These are phyloP conservation scores for Entophlyctis luteolus DNA, from an alignment of 192 early-diverging fungal genomes.

Conservation along the genomic window DNA sequence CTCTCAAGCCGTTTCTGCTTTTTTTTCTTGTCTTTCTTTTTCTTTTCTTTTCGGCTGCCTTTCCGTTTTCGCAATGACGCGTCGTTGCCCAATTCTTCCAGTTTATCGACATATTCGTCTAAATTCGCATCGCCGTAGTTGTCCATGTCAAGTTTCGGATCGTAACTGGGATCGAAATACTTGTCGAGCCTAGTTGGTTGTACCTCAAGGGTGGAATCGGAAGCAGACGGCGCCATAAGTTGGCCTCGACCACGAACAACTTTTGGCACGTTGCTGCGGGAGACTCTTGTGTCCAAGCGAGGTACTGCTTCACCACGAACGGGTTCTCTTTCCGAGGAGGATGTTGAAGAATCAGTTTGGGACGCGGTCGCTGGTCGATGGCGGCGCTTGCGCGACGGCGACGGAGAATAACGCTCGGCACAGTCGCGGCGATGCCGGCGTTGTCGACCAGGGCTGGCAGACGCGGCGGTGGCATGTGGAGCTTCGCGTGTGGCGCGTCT, in stretches of 20 bases:
- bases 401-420: neutral
- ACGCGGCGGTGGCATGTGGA: constrained; percentile 5
- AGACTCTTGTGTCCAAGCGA: neutral
- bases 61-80: constrained; percentile 3
- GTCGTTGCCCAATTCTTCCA: constrained; percentile 26
- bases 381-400: neutral
- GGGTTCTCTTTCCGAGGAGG: too few species aligned
- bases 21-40: constrained; percentile 16
- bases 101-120: constrained; percentile 29
- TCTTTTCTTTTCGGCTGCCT: constrained; percentile 20
- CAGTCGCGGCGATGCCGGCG: neutral
- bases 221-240: neutral
- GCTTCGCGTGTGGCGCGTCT: too few species aligned
- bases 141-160: constrained; percentile 44
- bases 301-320: too few species aligned
- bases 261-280: neutral
- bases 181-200: constrained; percentile 42
- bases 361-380: neutral
- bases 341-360: neutral
- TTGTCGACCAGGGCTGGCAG: neutral
- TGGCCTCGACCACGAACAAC: constrained; percentile 4
- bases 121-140: constrained; percentile 48
- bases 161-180: constrained; percentile 41
- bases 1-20: constrained; percentile 23
- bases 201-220: neutral